Evolutionary conservation across 768 basidiomycete genomes (phyloP).

Genomic region (Tylopilus felleus): DNA sequence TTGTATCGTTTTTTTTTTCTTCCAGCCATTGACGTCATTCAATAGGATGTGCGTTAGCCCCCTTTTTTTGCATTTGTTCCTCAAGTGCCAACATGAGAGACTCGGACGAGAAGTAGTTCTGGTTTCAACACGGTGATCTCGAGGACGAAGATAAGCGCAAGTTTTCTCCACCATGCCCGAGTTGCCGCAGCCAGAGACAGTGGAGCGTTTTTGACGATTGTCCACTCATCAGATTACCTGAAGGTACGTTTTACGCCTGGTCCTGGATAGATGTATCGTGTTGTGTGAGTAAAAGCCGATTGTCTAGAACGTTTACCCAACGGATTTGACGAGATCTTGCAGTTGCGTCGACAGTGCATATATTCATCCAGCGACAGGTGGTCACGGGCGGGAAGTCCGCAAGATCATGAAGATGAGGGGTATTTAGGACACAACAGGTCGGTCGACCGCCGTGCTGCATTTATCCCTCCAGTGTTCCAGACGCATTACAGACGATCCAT

Average conservation of each 20-base stretch:
- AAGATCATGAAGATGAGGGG: no score
- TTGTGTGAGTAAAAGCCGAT: conserved; percentile 23
- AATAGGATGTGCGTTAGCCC: neutral
- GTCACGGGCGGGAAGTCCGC: no score
- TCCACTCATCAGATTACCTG: conserved; percentile 28
- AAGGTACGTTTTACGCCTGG: conserved; percentile 23
- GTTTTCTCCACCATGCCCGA: conserved; percentile 37
- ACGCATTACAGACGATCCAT: no score
- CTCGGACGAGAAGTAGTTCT: conserved; percentile 10
- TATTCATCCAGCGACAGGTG: no score
- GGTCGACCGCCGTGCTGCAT: no score
- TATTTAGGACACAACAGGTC: no score
- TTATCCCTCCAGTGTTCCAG: no score
- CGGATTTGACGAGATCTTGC: conserved; percentile 34
- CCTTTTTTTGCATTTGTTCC: neutral
- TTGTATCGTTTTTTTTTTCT: neutral
- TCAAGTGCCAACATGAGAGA: neutral
- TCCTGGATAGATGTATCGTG: conserved; percentile 34
- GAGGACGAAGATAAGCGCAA: conserved; percentile 14
- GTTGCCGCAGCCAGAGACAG: conserved; percentile 30
- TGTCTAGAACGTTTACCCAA: no score
- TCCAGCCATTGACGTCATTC: conserved; percentile 1
- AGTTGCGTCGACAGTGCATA: conserved; percentile 11
- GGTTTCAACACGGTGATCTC: conserved; percentile 37
- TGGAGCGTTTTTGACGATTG: conserved; percentile 33